Conservation (phyloP, 257 asterid genomes). For the Vinca minor region DNA sequence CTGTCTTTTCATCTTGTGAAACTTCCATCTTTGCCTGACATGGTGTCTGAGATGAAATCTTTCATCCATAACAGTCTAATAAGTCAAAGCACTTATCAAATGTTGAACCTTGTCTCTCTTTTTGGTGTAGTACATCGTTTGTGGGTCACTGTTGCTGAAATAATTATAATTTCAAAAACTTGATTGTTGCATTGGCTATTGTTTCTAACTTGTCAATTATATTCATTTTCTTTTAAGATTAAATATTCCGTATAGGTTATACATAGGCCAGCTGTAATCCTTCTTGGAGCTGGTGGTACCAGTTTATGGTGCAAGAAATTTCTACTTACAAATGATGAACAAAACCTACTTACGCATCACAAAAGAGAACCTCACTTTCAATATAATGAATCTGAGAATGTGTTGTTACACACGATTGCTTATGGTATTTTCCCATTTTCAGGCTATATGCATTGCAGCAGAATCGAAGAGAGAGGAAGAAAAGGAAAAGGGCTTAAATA, state of each 20-base stretch:
- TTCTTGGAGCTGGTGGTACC: not conserved
- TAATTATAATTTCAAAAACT: not conserved
- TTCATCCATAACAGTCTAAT: not conserved
- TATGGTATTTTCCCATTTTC: conserved; percentile 13
- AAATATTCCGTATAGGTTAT: not conserved
- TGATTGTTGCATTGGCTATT: not conserved
- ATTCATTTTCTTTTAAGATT: not conserved
- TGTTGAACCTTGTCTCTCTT: not conserved
- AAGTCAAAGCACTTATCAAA: not conserved
- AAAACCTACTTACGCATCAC: conserved; percentile 1
- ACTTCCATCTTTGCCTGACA: not conserved
- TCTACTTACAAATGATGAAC: not conserved
- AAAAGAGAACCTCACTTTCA: not conserved
- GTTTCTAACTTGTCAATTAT: not conserved
- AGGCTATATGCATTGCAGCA: conserved; percentile 68
- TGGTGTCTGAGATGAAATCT: not conserved
- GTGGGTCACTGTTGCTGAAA: not conserved
- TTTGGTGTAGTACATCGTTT: not conserved
- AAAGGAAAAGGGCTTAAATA: conserved; percentile 67
- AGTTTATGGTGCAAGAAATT: not conserved
- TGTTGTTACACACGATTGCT: conserved; percentile 12
- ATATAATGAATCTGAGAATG: not conserved
- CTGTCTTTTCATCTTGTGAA: not conserved
- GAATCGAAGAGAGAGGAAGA: conserved; percentile 83
- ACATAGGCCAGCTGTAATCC: not conserved